Evolutionary conservation across 1,284 basidiomycete genomes (phyloP).

Genomic region (Sporisorium reilianum): DNA sequence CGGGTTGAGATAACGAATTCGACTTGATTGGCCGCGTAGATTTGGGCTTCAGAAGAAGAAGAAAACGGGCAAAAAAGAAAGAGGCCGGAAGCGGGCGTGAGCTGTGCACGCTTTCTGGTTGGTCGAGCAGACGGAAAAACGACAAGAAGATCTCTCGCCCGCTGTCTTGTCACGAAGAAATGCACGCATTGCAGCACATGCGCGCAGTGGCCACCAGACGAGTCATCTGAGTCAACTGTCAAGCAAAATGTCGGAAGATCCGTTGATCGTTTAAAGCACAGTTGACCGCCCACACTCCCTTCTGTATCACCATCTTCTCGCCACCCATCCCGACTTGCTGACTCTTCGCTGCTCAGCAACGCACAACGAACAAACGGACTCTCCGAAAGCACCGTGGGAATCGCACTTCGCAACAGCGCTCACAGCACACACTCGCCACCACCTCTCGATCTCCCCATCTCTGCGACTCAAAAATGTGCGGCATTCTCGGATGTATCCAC

Average conservation of each 20-base stretch:
- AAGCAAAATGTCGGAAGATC: conserved; percentile 6
- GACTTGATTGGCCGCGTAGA: not conserved
- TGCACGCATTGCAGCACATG: not conserved
- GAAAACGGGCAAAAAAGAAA: not conserved
- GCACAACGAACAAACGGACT: not conserved
- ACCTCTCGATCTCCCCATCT: not conserved
- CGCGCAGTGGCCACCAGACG: conserved; percentile 7
- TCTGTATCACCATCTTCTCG: not conserved
- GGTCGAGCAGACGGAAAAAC: not conserved
- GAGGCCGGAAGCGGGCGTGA: not conserved
- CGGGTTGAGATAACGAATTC: not conserved
- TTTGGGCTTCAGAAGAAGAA: not conserved
- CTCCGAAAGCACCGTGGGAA: not conserved
- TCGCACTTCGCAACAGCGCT: not conserved
- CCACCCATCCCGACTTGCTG: not conserved
- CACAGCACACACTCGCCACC: no score
- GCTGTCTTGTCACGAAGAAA: no score
- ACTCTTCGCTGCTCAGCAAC: not conserved
- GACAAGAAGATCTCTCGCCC: conserved; percentile 2
- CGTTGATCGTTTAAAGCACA: conserved; percentile 1
- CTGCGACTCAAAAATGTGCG: conserved; percentile 54
- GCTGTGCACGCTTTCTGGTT: no score
- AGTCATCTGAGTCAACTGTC: conserved; percentile 3
- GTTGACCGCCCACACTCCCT: not conserved
- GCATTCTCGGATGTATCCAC: conserved; percentile 67